Evolutionary conservation across 2,329 filamentous ascomycete species (phyloP).

Genomic region (Colletotrichum ledebouriae): DNA sequence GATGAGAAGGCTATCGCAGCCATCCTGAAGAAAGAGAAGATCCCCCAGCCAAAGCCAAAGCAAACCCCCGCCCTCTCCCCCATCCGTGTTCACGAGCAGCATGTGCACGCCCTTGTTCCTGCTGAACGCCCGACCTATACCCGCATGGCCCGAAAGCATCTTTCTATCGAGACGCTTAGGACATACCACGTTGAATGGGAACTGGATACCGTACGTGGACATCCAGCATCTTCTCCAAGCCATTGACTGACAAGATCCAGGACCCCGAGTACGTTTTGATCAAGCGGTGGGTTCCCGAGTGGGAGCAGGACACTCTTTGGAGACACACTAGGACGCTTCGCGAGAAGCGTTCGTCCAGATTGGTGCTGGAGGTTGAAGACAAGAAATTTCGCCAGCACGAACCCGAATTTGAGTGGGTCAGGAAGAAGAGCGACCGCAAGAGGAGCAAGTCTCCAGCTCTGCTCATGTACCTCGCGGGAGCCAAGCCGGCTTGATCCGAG

Average conservation of each 20-base stretch:
- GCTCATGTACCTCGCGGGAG: slow-evolving; percentile 70
- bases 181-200: slow-evolving; percentile 70
- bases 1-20: slow-evolving; percentile 70
- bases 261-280: slow-evolving; percentile 80
- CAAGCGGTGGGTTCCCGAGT: slow-evolving; percentile 79
- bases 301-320: slow-evolving; percentile 80
- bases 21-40: slow-evolving; percentile 69
- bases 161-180: slow-evolving; percentile 73
- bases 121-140: slow-evolving; percentile 68
- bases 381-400: slow-evolving; percentile 57
- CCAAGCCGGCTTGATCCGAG: slow-evolving; percentile 53
- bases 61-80: background rate
- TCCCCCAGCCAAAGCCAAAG: slow-evolving; percentile 48
- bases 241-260: slow-evolving; percentile 49
- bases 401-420: slow-evolving; percentile 68
- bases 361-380: slow-evolving; percentile 63
- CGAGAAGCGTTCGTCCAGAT: slow-evolving; percentile 62
- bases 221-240: background rate
- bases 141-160: slow-evolving; percentile 71
- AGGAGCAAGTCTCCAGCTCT: slow-evolving; percentile 69
- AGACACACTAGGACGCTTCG: slow-evolving; percentile 76
- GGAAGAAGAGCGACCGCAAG: slow-evolving; percentile 67
- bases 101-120: slow-evolving; percentile 36
- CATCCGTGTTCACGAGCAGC: too few species aligned
- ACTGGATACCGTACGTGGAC: slow-evolving; percentile 64